Percentiles rank a stretch among this genome's conserved stretches.
These are phyloP conservation scores for Exobasidium rhododendri DNA, from an alignment of 1,284 basidiomycete genomes.

Conservation along the genomic window DNA sequence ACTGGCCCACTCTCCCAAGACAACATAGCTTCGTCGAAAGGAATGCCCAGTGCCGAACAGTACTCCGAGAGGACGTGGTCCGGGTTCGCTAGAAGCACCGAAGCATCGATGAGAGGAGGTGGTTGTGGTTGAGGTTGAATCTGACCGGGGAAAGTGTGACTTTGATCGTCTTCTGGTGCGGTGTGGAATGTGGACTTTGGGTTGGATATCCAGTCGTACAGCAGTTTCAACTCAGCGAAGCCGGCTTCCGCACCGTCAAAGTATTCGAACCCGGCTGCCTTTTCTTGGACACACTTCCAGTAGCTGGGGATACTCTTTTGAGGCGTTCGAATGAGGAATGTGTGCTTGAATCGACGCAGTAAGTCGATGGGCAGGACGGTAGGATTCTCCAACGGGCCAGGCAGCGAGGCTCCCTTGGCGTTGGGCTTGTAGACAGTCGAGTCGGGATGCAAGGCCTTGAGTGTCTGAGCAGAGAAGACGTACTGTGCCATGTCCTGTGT, in stretches of 20 bases:
- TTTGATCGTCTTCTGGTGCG: slow-evolving; percentile 18
- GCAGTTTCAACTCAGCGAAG: slow-evolving; percentile 35
- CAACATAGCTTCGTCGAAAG: slow-evolving; percentile 43
- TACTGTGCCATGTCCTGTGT: slow-evolving; percentile 48
- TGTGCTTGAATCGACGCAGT: slow-evolving; percentile 45
- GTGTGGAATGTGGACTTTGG: slow-evolving; percentile 44
- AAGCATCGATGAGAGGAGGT: slow-evolving; percentile 44
- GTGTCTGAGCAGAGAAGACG: slow-evolving; percentile 32
- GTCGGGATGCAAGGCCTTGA: slow-evolving; percentile 36
- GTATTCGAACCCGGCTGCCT: slow-evolving; percentile 46
- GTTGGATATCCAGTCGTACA: slow-evolving; percentile 48
- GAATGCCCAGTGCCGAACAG: slow-evolving; percentile 42
- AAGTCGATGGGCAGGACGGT: slow-evolving; percentile 44
- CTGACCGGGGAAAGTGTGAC: slow-evolving; percentile 12
- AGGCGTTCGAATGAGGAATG: slow-evolving; percentile 51
- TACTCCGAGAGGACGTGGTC: slow-evolving; percentile 36
- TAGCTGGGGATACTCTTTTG: slow-evolving; percentile 47
- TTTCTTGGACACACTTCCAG: slow-evolving; percentile 49
- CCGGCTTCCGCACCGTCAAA: slow-evolving; percentile 44
- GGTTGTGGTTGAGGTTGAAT: slow-evolving; percentile 34
- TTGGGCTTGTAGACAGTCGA: slow-evolving; percentile 33
- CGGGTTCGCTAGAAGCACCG: slow-evolving; percentile 37
- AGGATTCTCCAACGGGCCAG: slow-evolving; percentile 45
- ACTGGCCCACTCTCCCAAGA: slow-evolving; percentile 46
- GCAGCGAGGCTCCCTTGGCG: background rate